A percentile compares a stretch with the other conserved stretches of the same genome.
Conservation (phyloP, 495 filamentous ascomycete genomes). For the Penicillium daleae region DNA sequence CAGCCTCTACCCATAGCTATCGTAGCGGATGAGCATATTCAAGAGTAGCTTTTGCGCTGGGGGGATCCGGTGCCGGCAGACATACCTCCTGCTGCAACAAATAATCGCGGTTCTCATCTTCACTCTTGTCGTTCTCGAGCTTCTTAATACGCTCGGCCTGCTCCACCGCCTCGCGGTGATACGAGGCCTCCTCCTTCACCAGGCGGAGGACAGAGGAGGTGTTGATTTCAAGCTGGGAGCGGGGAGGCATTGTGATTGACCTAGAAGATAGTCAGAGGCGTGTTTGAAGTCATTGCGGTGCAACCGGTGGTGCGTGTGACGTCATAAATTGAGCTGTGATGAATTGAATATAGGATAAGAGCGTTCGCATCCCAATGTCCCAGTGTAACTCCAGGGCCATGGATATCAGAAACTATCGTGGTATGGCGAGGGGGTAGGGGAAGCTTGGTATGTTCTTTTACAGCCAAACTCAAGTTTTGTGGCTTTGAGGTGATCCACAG, state of each 20-base stretch:
- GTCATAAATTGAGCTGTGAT: not conserved
- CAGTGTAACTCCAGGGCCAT: not conserved
- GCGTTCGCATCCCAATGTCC: not conserved
- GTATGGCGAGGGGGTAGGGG: not conserved
- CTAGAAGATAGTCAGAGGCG: constrained; percentile 7
- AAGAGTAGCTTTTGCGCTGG: not conserved
- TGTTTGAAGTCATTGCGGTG: not conserved
- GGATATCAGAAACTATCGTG: not conserved
- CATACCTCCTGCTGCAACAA: constrained; percentile 81
- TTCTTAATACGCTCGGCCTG: constrained; percentile 74
- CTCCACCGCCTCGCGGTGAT: constrained; percentile 77
- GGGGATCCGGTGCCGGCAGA: not conserved
- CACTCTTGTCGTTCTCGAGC: constrained; percentile 53
- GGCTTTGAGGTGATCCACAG: not conserved
- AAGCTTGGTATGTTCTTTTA: not conserved
- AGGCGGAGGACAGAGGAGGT: constrained; percentile 77
- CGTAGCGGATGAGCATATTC: not conserved
- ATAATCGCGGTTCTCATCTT: constrained; percentile 71
- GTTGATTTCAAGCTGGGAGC: constrained; percentile 70
- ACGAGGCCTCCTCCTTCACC: constrained; percentile 88
- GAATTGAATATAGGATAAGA: too few relatives aligned
- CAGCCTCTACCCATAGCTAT: not conserved
- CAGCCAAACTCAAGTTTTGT: not conserved
- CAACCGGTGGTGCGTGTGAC: not conserved
- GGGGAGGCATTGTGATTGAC: constrained; percentile 63